A percentile compares a stretch with the other conserved stretches of the same genome.
phyloP scores from a whole-genome alignment of 768 basidiomycete genomes.

The Phylloporus arenicola region DNA sequence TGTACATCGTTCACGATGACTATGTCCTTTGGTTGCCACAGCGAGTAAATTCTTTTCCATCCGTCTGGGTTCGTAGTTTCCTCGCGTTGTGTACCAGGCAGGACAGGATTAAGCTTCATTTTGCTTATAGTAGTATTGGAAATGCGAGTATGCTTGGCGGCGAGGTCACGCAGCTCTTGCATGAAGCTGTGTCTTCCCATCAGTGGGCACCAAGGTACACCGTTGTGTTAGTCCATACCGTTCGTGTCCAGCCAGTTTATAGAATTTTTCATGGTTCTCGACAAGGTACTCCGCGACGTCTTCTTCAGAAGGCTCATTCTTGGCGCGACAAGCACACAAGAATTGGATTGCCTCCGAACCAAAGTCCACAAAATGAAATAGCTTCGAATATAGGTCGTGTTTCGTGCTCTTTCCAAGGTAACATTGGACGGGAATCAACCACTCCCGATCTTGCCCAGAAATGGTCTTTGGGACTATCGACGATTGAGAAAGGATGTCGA shows the following conservation, averaged over 20 bases:
- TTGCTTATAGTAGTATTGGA: not conserved
- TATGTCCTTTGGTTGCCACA: not conserved
- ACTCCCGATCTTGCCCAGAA: constrained; percentile 16
- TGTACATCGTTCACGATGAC: not conserved
- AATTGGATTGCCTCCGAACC: constrained; percentile 73
- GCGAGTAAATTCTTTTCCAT: not conserved
- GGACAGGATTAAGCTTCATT: not conserved
- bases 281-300: constrained; percentile 68
- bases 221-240: not conserved
- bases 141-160: not conserved
- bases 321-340: constrained; percentile 77
- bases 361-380: constrained; percentile 87
- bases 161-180: not conserved
- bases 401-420: constrained; percentile 37
- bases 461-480: constrained; percentile 58
- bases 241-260: constrained; percentile 53
- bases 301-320: constrained; percentile 74
- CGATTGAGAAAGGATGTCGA: constrained; percentile 47
- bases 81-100: not conserved
- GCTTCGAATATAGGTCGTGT: constrained; percentile 29
- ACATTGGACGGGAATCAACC: constrained; percentile 57
- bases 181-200: not conserved
- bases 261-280: constrained; percentile 61
- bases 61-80: not conserved
- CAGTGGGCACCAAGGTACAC: not conserved